A percentile compares a stretch with the other conserved stretches of the same genome.
Conservation (phyloP, 192 early-diverging fungal species). For the Rhizophlyctis rosea region DNA sequence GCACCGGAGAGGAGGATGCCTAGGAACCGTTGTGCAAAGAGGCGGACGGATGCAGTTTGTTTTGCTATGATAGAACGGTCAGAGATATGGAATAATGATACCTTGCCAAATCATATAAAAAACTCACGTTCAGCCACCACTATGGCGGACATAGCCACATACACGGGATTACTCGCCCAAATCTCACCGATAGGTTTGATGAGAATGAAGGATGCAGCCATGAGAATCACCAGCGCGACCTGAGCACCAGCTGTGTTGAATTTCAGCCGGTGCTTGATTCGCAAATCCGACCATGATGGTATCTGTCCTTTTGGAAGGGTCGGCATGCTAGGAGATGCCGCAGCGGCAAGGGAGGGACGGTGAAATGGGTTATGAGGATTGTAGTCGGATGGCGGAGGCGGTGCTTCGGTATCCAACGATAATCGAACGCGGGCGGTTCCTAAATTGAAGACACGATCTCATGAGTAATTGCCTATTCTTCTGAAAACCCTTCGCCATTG, state of each 20-base stretch:
- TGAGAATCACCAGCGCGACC: slow-evolving; percentile 14
- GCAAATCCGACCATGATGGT: background rate
- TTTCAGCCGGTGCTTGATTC: slow-evolving; percentile 2
- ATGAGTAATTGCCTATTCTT: too few species aligned
- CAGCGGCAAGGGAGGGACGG: background rate
- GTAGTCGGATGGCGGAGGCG: background rate
- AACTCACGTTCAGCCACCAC: slow-evolving; percentile 19
- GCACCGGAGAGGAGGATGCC: slow-evolving; percentile 15
- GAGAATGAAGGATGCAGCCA: slow-evolving; percentile 13
- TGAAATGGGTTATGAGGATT: background rate
- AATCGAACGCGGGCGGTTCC: too few species aligned
- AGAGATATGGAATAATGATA: background rate
- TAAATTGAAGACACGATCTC: too few species aligned
- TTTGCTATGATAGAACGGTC: slow-evolving; percentile 6
- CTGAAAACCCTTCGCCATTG: too few species aligned
- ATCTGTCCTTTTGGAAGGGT: background rate
- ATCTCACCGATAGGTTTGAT: slow-evolving; percentile 18
- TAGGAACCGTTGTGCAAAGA: slow-evolving; percentile 20
- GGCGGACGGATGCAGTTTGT: slow-evolving; percentile 20
- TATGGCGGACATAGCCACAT: slow-evolving; percentile 13
- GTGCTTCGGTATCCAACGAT: too few species aligned
- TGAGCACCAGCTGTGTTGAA: slow-evolving; percentile 18
- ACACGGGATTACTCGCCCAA: slow-evolving; percentile 18
- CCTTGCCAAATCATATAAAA: background rate
- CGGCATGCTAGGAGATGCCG: background rate